Conservation (phyloP, 2,329 filamentous ascomycete species). For the Diaporthe sp. region DNA sequence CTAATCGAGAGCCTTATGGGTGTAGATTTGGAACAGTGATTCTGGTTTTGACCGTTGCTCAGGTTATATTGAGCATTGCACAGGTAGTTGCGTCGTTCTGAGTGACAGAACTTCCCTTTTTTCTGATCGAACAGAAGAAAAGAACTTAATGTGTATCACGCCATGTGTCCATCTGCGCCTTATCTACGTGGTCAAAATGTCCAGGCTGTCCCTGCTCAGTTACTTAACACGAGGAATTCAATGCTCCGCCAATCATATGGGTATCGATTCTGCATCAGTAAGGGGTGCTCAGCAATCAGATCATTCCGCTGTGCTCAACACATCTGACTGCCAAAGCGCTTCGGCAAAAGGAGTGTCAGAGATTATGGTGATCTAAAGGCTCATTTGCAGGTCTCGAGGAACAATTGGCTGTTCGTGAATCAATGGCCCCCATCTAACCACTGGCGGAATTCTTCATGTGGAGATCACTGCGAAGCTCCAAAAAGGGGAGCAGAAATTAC, state of each 20-base stretch:
- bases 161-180: not conserved
- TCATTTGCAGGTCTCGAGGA: not conserved
- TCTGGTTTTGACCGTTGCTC: not conserved
- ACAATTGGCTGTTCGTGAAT: not conserved
- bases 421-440: not conserved
- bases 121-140: no score
- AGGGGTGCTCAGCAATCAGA: not conserved
- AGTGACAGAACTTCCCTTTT: accelerated
- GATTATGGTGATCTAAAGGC: not conserved
- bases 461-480: not conserved
- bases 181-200: not conserved
- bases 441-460: not conserved
- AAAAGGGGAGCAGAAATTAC: not conserved
- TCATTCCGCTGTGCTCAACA: no score
- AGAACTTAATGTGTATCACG: accelerated
- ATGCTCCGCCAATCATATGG: not conserved
- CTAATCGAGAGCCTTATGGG: not conserved
- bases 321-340: no score
- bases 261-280: not conserved
- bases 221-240: not conserved
- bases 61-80: not conserved
- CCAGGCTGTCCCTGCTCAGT: no score
- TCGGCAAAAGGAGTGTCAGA: not conserved
- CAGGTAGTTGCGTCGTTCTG: not conserved
- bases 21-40: not conserved